Evolutionary conservation across 768 basidiomycete species (phyloP).

Genomic region (Tephrocybe sp.): DNA sequence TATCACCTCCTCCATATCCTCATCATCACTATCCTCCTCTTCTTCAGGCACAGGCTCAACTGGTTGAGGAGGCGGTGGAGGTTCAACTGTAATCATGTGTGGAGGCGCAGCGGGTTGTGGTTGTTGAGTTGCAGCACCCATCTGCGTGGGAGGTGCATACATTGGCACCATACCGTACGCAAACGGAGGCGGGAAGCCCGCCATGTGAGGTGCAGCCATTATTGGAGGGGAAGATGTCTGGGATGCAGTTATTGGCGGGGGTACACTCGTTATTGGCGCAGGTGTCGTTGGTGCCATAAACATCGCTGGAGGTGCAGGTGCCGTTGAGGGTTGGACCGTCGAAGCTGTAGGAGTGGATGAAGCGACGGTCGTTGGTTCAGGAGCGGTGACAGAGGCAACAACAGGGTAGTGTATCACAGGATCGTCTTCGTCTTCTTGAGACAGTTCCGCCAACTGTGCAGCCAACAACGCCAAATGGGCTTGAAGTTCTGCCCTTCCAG

Average conservation of each 20-base stretch:
- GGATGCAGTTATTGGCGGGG: not conserved
- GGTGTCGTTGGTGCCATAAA: not conserved
- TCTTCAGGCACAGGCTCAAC: conserved; percentile 9
- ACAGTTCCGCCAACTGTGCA: conserved; percentile 68
- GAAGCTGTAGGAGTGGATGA: not conserved
- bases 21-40: conserved; percentile 32
- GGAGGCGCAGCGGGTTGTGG: not conserved
- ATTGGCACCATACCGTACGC: not conserved
- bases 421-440: conserved; percentile 38
- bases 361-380: not conserved
- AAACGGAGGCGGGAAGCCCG: not conserved
- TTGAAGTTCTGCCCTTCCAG: conserved; percentile 60
- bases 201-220: not conserved
- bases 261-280: not conserved
- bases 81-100: not conserved
- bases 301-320: not conserved
- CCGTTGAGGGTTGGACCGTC: no score
- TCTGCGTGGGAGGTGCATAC: not conserved
- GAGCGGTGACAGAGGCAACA: not conserved
- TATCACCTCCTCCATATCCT: conserved; percentile 46
- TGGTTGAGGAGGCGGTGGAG: not conserved
- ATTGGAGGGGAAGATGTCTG: not conserved
- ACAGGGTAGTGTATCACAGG: conserved; percentile 14
- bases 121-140: not conserved
- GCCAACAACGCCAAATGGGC: conserved; percentile 72